Base-by-base conservation (phyloP, 2,329 filamentous ascomycete species). In the Aspergillus brunneoviolaceus region DNA sequence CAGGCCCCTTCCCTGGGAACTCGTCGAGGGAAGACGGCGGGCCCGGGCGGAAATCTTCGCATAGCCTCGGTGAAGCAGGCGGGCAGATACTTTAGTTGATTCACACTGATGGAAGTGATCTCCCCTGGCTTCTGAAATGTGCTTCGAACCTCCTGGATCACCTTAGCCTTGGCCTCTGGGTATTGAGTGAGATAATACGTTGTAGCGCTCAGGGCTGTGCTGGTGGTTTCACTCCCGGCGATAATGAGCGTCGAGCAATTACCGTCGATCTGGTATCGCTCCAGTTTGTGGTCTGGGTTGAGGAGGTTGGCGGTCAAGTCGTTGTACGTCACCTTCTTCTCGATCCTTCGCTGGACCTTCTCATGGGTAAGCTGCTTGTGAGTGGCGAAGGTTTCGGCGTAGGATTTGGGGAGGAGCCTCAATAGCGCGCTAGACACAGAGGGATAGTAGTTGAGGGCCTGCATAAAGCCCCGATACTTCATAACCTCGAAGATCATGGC, bases 191-290 rank as follows among this genome's bases (percentile, higher is more conserved):
- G 69, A 0, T 77, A 69, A 55, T 74, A 81, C 0, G 77, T 78
- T 0, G 70, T 63, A 1, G 78, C 80, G 0, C 72, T 67, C 0
- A 82, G 67, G 1, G 74, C 65, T 0, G 79, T 80, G 0, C 79
- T 79, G 0, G 79, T 82, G 0, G 80, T 82, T 59, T 82, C 80
- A 16, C 70, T 74, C 0, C 80, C 80, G 0, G 77, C 80, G 1
- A 74, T 49, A 7, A 79, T 45, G 14, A 45, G 39, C 4, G 39
- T 45, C 14, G 39, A 45, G 39, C 39, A 45, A 10, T 45, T 45
- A 16, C 39, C 39, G 16, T 45, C 39, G 16, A 45, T 45, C 16
- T 45, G 39, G 39, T 45, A 45, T 19, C 39, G 39, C 16, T 45
- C 39, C 12, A 45, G 39, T 45, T 45, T 45, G 16, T 45, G 39